A percentile compares a stretch with the other conserved stretches of the same genome.
phyloP scores from a whole-genome alignment of 148 eudicot species.

The Euryodendron excelsum region DNA sequence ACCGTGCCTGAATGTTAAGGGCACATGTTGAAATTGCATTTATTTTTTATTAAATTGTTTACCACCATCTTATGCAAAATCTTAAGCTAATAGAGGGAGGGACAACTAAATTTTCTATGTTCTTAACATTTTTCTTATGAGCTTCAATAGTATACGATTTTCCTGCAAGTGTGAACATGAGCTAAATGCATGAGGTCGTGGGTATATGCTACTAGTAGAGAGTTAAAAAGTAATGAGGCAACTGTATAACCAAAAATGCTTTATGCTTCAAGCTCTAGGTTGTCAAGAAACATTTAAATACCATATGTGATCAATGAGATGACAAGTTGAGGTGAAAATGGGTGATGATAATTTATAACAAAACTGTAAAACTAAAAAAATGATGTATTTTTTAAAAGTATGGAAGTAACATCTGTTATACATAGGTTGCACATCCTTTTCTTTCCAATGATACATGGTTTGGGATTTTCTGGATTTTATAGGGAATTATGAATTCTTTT shows the following conservation, averaged over 20 bases:
- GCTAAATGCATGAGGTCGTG: neutral
- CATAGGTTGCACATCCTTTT: neutral
- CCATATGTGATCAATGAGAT: slow-evolving; percentile 8
- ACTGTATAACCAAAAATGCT: neutral
- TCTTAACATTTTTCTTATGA: too few relatives aligned
- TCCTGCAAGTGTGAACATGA: neutral
- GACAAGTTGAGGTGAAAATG: neutral
- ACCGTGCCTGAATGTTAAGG: neutral
- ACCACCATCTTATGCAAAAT: too few relatives aligned
- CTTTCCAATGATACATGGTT: neutral
- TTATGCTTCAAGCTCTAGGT: neutral
- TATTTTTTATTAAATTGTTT: too few relatives aligned
- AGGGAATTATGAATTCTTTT: neutral
- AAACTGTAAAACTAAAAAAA: neutral
- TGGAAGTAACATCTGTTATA: neutral
- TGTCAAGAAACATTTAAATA: neutral
- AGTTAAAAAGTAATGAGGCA: neutral
- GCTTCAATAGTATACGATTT: neutral
- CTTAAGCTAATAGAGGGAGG: too few relatives aligned
- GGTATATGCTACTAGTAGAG: neutral
- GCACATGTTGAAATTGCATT: neutral
- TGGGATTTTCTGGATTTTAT: neutral
- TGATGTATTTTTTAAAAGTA: neutral
- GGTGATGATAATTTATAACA: neutral
- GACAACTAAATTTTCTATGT: too few relatives aligned